phyloP scores from a whole-genome alignment of 768 basidiomycete genomes.

The Mycena epipterygia region DNA sequence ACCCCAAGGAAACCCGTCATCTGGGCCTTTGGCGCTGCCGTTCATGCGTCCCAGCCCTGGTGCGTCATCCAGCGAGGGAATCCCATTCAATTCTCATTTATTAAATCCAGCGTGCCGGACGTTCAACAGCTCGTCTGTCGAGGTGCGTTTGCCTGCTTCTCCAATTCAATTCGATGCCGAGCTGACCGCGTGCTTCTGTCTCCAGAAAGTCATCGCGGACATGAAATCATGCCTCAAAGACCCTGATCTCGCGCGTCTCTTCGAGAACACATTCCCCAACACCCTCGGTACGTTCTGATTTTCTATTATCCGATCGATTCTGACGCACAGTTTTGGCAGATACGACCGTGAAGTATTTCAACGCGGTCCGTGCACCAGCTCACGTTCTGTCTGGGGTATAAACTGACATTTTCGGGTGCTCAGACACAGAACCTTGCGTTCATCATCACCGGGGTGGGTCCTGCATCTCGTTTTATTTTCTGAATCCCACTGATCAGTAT shows the following conservation, averaged over 20 bases:
- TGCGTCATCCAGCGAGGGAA: too few relatives aligned
- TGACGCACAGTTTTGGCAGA: slow-evolving; percentile 57
- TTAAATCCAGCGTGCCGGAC: slow-evolving; percentile 81
- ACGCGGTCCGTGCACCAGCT: slow-evolving; percentile 54
- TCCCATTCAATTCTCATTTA: too few relatives aligned
- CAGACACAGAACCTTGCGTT: slow-evolving; percentile 81
- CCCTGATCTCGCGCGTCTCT: slow-evolving; percentile 81
- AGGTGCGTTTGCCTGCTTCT: slow-evolving; percentile 60
- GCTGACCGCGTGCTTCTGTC: too few relatives aligned
- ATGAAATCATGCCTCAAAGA: slow-evolving; percentile 81
- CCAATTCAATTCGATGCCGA: too few relatives aligned
- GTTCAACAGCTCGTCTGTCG: slow-evolving; percentile 81
- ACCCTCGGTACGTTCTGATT: slow-evolving; percentile 83
- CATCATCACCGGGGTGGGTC: slow-evolving; percentile 82
- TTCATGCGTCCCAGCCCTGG: slow-evolving; percentile 72
- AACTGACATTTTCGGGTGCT: background rate
- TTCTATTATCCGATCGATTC: background rate
- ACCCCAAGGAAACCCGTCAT: slow-evolving; percentile 72
- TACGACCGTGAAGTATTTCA: slow-evolving; percentile 85
- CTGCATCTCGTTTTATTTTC: background rate
- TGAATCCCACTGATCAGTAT: slow-evolving; percentile 10
- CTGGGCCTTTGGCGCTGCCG: slow-evolving; percentile 73
- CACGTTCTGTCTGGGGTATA: background rate
- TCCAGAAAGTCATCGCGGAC: slow-evolving; percentile 82
- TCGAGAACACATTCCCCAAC: slow-evolving; percentile 88